These are phyloP conservation scores for Sordariomycetes sp. DNA, from an alignment of 2,329 filamentous ascomycete genomes.

Conservation along the genomic window DNA sequence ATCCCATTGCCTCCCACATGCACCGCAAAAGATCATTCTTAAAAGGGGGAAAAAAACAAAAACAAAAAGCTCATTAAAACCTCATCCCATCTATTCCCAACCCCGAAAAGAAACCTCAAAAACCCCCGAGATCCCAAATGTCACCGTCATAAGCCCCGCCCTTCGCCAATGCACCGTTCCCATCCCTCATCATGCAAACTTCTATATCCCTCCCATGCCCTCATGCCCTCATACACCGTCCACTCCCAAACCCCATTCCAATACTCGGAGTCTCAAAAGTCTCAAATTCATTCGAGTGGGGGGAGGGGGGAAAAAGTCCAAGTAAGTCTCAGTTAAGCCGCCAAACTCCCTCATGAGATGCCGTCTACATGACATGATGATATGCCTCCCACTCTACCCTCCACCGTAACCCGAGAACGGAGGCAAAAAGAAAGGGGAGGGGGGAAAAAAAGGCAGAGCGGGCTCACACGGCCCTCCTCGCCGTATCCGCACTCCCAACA, in stretches of 20 bases:
- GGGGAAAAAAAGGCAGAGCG: not conserved
- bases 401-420: too few species aligned
- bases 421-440: too few species aligned
- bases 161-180: not conserved
- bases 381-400: not conserved
- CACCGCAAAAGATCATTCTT: not conserved
- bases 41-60: too few species aligned
- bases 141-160: not conserved
- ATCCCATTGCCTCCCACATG: too few species aligned
- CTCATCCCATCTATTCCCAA: not conserved
- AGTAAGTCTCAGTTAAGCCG: too few species aligned
- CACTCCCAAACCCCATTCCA: not conserved
- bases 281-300: too few species aligned
- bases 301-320: too few species aligned
- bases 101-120: not conserved
- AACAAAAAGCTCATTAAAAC: too few species aligned
- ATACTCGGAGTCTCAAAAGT: too few species aligned
- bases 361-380: too few species aligned
- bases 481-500: slow-evolving; percentile 7
- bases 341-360: not conserved
- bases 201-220: not conserved
- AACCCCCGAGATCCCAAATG: too few species aligned
- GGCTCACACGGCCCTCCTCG: slow-evolving; percentile 5
- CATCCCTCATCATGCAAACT: not conserved
- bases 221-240: too few species aligned